These are phyloP conservation scores for Dendryphion nanum DNA, from an alignment of 2,329 filamentous ascomycete species.

Conservation along the genomic window DNA sequence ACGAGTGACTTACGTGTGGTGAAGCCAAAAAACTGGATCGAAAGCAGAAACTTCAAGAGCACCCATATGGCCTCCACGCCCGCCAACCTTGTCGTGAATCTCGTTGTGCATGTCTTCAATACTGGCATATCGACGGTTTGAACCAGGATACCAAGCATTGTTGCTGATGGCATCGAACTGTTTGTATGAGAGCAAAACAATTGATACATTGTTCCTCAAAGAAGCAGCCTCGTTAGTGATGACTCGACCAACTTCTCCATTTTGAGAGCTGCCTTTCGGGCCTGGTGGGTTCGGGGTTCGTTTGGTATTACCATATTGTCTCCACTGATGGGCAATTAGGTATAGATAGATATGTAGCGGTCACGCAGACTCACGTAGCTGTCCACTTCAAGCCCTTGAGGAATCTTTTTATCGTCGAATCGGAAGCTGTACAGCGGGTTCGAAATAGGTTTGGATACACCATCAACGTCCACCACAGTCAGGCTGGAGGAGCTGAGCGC, in stretches of 20 bases:
- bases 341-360: no score
- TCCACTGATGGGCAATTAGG: slow-evolving; percentile 4
- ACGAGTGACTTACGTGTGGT: slow-evolving; percentile 36
- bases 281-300: slow-evolving; percentile 4
- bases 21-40: slow-evolving; percentile 60
- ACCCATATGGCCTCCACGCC: slow-evolving; percentile 64
- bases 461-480: slow-evolving; percentile 8
- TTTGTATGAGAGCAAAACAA: slow-evolving; percentile 7
- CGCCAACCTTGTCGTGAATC: slow-evolving; percentile 47
- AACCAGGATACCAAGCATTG: slow-evolving; percentile 7
- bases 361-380: slow-evolving; percentile 2
- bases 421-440: slow-evolving; percentile 9
- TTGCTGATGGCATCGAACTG: slow-evolving; percentile 8
- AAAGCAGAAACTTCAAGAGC: slow-evolving; percentile 71
- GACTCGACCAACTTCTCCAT: slow-evolving; percentile 1
- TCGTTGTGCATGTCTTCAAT: slow-evolving; percentile 7
- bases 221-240: slow-evolving; percentile 7
- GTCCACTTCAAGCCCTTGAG: slow-evolving; percentile 5
- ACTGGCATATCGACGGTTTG: slow-evolving; percentile 6
- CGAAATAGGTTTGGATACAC: slow-evolving; percentile 4
- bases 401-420: slow-evolving; percentile 5
- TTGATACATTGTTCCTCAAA: slow-evolving; percentile 7
- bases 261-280: slow-evolving; percentile 4
- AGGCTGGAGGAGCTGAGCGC: slow-evolving; percentile 5
- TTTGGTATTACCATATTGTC: slow-evolving; percentile 4